phyloP scores from a whole-genome alignment of 257 asterid genomes.

The Ajuga chamaepitys region DNA sequence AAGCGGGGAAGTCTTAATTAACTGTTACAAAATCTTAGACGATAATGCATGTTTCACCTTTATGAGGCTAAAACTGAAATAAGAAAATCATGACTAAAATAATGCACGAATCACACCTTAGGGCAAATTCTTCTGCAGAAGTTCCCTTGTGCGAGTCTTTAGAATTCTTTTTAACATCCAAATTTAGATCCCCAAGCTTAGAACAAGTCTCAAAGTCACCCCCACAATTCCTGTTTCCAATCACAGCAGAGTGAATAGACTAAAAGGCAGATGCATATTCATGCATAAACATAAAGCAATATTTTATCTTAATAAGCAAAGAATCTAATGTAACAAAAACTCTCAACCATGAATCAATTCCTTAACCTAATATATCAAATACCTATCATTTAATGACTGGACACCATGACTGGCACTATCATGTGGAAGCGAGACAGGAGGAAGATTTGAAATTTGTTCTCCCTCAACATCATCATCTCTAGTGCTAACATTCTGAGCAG shows the following conservation, averaged over 20 bases:
- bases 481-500: constrained; percentile 45
- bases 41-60: background rate
- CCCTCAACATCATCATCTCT: constrained; percentile 51
- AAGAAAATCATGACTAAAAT: constrained; percentile 16
- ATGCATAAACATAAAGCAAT: background rate
- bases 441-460: constrained; percentile 38
- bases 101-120: constrained; percentile 44
- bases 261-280: constrained; percentile 5
- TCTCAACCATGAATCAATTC: constrained; percentile 1
- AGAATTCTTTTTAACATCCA: constrained; percentile 60
- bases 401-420: constrained; percentile 27
- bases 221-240: constrained; percentile 48
- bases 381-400: constrained; percentile 39
- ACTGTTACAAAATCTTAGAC: background rate
- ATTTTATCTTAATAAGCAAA: background rate
- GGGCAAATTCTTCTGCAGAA: constrained; percentile 35
- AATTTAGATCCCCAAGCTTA: constrained; percentile 80
- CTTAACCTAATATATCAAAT: constrained; percentile 5
- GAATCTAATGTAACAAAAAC: background rate
- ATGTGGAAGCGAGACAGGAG: constrained; percentile 20
- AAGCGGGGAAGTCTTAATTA: background rate
- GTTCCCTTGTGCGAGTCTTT: constrained; percentile 34
- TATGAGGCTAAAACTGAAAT: background rate
- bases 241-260: constrained; percentile 22
- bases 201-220: constrained; percentile 75